Evolutionary conservation across 2,329 filamentous ascomycete genomes (phyloP).

Genomic region (Aureobasidium sp.): DNA sequence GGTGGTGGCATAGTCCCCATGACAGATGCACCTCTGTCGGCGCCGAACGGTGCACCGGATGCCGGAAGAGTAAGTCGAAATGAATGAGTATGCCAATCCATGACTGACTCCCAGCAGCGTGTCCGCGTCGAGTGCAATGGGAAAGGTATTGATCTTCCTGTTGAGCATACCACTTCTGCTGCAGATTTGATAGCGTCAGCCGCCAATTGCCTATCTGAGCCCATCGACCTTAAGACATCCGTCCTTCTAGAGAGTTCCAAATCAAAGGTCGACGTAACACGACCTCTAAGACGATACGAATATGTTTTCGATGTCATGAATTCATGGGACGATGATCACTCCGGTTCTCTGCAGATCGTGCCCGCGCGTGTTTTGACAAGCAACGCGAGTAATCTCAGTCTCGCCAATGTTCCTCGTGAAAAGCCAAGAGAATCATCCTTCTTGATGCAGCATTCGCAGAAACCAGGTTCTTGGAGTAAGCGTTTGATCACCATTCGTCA

Average conservation of each 20-base stretch:
- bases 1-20: conserved; percentile 43
- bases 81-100: conserved; percentile 8
- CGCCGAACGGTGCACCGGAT: conserved; percentile 52
- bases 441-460: conserved; percentile 71
- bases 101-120: conserved; percentile 38
- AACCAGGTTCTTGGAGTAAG: conserved; percentile 81
- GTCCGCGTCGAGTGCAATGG: conserved; percentile 69
- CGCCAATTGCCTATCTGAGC: conserved; percentile 52
- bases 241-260: conserved; percentile 67
- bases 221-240: conserved; percentile 56
- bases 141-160: conserved; percentile 59
- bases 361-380: conserved; percentile 44
- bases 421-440: conserved; percentile 60
- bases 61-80: conserved; percentile 50
- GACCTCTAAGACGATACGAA: conserved; percentile 78
- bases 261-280: conserved; percentile 66
- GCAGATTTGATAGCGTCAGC: conserved; percentile 64
- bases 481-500: conserved; percentile 64
- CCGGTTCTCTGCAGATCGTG: conserved; percentile 65
- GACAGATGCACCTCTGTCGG: conserved; percentile 70
- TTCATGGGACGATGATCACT: conserved; percentile 77
- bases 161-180: conserved; percentile 66
- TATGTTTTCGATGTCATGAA: conserved; percentile 80
- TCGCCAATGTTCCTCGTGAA: conserved; percentile 53
- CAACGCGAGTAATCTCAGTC: conserved; percentile 54